phyloP scores from a whole-genome alignment of 306 rosid species.

The Vigna angularis region DNA sequence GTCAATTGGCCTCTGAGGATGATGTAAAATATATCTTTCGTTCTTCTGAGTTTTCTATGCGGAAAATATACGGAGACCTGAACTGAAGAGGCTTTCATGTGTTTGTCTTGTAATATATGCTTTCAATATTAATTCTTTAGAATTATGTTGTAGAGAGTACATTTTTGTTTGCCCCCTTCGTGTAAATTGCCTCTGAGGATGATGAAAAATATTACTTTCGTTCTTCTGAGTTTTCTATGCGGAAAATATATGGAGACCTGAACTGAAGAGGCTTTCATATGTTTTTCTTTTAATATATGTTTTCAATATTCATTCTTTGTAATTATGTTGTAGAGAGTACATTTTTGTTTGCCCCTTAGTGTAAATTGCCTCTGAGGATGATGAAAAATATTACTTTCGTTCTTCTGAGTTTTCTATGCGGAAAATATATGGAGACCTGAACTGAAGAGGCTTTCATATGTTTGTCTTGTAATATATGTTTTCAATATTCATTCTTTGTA shows the following conservation, averaged over 20 bases:
- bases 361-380: constrained; percentile 55
- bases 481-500: too few relatives aligned
- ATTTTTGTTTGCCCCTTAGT: too few relatives aligned
- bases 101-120: background rate
- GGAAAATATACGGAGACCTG: constrained; percentile 67
- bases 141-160: background rate
- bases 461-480: too few relatives aligned
- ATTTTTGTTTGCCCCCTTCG: background rate
- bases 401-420: constrained; percentile 56
- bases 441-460: constrained; percentile 57
- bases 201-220: too few relatives aligned
- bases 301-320: too few relatives aligned
- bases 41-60: constrained; percentile 62
- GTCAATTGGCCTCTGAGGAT: constrained; percentile 53
- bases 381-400: constrained; percentile 56
- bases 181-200: too few relatives aligned
- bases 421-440: constrained; percentile 69
- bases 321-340: too few relatives aligned
- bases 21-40: constrained; percentile 57
- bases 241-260: constrained; percentile 67
- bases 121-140: too few relatives aligned
- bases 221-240: constrained; percentile 35
- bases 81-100: constrained; percentile 56
- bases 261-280: constrained; percentile 58
- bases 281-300: too few relatives aligned